Conservation (phyloP, 306 rosid genomes). For the Pterocarpus santalinus region DNA sequence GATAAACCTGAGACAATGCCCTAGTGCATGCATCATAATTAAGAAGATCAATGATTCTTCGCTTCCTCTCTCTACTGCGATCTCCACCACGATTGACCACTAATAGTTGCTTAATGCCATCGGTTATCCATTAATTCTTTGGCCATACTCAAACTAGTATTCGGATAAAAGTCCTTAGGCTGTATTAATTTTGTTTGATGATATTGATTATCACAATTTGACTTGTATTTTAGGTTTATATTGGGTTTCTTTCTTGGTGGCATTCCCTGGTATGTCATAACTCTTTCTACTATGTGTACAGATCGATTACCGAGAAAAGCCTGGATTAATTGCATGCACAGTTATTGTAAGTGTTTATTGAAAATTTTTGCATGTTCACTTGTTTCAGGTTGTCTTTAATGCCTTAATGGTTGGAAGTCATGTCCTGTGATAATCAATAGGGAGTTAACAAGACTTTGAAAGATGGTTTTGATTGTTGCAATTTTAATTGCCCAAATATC, state of each 20-base stretch:
- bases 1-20: conserved; percentile 80
- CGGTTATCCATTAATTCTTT: conserved; percentile 53
- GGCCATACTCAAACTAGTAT: conserved; percentile 79
- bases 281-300: conserved; percentile 64
- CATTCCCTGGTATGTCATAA: conserved; percentile 81
- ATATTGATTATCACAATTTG: conserved; percentile 2
- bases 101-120: conserved; percentile 83
- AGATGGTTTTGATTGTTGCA: neutral
- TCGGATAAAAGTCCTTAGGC: conserved; percentile 76
- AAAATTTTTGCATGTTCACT: neutral
- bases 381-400: conserved; percentile 11
- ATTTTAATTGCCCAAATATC: neutral
- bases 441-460: neutral
- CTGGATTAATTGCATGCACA: conserved; percentile 84
- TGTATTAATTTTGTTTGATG: neutral
- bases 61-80: conserved; percentile 63
- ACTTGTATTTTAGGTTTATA: conserved; percentile 64
- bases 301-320: conserved; percentile 83
- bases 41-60: conserved; percentile 80
- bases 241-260: conserved; percentile 83
- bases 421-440: neutral
- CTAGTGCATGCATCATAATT: conserved; percentile 67
- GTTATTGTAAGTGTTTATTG: conserved; percentile 72
- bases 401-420: neutral
- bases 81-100: conserved; percentile 78